Conservation (phyloP, 495 filamentous ascomycete genomes). For the Penicillium arizonense region DNA sequence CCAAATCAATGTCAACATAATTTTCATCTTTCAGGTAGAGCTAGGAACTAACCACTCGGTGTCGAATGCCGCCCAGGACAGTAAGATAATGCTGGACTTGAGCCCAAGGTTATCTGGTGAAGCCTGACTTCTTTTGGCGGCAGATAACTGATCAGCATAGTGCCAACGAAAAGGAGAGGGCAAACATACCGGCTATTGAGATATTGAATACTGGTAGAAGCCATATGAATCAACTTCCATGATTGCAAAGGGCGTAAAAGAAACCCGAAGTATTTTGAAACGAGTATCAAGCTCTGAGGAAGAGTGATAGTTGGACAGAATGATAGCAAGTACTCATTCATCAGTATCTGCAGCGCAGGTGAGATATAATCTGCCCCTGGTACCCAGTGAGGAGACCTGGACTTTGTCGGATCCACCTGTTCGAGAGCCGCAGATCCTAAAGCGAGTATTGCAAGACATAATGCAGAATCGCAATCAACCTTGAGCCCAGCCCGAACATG, state of each 20-base stretch:
- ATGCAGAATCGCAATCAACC: conserved; percentile 2
- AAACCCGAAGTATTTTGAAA: conserved; percentile 6
- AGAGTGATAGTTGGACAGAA: conserved; percentile 5
- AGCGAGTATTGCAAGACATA: conserved; percentile 5
- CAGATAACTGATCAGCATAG: too few species aligned
- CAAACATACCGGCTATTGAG: conserved; percentile 1
- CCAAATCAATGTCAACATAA: neutral
- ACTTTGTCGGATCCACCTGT: conserved; percentile 1
- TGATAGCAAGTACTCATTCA: conserved; percentile 5
- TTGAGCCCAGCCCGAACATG: neutral
- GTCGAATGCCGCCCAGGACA: conserved; percentile 1
- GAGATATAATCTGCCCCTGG: neutral
- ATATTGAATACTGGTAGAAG: conserved; percentile 10
- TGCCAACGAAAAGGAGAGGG: too few species aligned
- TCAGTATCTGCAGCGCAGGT: conserved; percentile 3
- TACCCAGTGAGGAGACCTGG: conserved; percentile 1
- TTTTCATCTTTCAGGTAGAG: neutral
- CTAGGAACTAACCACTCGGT: neutral
- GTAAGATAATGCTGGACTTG: conserved; percentile 2
- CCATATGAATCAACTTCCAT: conserved; percentile 9
- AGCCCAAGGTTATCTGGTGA: neutral
- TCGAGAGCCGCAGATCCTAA: conserved; percentile 2
- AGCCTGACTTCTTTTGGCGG: neutral
- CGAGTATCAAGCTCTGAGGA: conserved; percentile 3
- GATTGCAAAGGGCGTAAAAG: conserved; percentile 5